Conservation (phyloP, 1,284 basidiomycete genomes). For the Naganishia albida region DNA sequence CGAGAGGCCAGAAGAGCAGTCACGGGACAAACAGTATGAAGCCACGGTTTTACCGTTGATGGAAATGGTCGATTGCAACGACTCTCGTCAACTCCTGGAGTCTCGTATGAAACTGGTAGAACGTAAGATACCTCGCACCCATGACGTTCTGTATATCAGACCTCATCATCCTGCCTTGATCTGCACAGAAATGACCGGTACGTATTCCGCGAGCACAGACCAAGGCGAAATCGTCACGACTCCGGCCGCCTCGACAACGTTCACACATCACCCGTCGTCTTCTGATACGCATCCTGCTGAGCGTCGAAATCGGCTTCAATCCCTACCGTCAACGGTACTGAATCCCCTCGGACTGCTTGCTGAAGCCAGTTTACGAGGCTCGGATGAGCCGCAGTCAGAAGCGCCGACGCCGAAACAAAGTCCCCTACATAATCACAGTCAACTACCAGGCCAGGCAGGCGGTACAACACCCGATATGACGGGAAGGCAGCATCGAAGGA, state of each 20-base stretch:
- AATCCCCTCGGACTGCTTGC: conserved; percentile 88
- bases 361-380: conserved; percentile 87
- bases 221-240: conserved; percentile 10
- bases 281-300: conserved; percentile 17
- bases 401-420: conserved; percentile 6
- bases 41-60: conserved; percentile 11
- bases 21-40: not conserved
- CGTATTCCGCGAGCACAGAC: not conserved
- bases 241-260: conserved; percentile 15
- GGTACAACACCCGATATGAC: conserved; percentile 36
- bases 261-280: conserved; percentile 17
- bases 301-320: conserved; percentile 69
- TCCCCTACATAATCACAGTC: not conserved
- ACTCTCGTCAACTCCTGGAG: conserved; percentile 17
- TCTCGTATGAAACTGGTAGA: conserved; percentile 18
- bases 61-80: conserved; percentile 26
- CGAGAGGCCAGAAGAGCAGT: conserved; percentile 1
- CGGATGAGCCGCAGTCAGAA: conserved; percentile 39
- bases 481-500: not conserved
- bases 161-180: not conserved
- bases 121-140: conserved; percentile 3
- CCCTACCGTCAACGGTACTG: conserved; percentile 82
- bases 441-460: not conserved
- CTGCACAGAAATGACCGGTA: conserved; percentile 15
- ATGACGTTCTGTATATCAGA: no score